Conservation (phyloP, 2,329 filamentous ascomycete species). For the Fusarium transvaalense region DNA sequence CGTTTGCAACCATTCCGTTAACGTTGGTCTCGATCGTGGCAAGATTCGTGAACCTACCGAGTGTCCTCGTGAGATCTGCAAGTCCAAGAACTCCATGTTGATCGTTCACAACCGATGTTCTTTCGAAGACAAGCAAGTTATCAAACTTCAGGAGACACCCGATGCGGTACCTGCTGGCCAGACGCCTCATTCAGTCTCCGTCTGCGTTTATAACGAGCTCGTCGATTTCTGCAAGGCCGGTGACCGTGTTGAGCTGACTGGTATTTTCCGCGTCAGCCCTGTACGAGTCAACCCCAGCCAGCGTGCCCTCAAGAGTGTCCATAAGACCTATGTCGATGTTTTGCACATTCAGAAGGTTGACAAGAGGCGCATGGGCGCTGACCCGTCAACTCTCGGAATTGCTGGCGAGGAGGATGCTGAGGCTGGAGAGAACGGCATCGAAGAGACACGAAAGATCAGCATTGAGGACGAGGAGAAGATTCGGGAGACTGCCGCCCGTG, state of each 20-base stretch:
- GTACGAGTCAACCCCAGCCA: conserved; percentile 95
- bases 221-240: conserved; percentile 98
- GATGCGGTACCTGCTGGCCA: conserved; percentile 95
- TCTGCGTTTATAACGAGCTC: conserved; percentile 96
- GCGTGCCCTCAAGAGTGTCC: conserved; percentile 91
- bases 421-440: conserved; percentile 78
- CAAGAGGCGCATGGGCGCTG: conserved; percentile 92
- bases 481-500: conserved; percentile 79
- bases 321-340: conserved; percentile 98
- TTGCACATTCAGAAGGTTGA: conserved; percentile 97
- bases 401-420: conserved; percentile 75
- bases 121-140: conserved; percentile 98
- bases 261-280: conserved; percentile 95
- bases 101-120: conserved; percentile 95
- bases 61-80: conserved; percentile 86
- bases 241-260: conserved; percentile 94
- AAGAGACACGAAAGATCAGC: conserved; percentile 85
- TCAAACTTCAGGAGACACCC: conserved; percentile 97
- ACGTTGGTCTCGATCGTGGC: conserved; percentile 92
- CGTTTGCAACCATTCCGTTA: conserved; percentile 90
- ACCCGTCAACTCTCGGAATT: conserved; percentile 87
- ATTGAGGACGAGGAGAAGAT: conserved; percentile 93
- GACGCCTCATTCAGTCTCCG: conserved; percentile 95
- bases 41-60: conserved; percentile 95
- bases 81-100: conserved; percentile 94